phyloP scores from a whole-genome alignment of 176 grass and related monocot genomes.

The Oryza brachyantha region DNA sequence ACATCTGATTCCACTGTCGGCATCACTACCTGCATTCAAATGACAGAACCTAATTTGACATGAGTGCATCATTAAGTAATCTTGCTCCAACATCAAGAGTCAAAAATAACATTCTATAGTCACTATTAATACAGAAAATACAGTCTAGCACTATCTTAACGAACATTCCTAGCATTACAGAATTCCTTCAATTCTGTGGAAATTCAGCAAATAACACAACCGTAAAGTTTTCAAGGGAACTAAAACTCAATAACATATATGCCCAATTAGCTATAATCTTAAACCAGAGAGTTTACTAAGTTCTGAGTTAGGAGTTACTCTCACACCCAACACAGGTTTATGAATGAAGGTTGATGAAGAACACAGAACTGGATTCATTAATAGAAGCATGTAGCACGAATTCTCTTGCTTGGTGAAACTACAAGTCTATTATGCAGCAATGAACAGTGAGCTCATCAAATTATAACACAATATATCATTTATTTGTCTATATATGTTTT shows the following conservation, averaged over 20 bases:
- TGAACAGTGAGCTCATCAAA: not conserved
- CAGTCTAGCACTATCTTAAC: not conserved
- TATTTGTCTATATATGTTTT: not conserved
- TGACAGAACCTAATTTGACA: not conserved
- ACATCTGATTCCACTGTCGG: constrained; percentile 88
- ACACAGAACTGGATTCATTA: not conserved
- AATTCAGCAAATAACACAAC: constrained; percentile 1
- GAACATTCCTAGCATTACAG: not conserved
- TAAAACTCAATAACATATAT: constrained; percentile 3
- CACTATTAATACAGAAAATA: not conserved
- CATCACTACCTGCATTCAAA: constrained; percentile 72
- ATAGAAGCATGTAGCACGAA: not conserved
- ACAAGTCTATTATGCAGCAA: not conserved
- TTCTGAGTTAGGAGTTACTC: not conserved
- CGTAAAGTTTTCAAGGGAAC: not conserved
- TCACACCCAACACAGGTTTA: not conserved
- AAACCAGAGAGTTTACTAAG: not conserved
- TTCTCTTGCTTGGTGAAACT: not conserved
- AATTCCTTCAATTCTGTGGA: not conserved
- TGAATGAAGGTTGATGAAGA: not conserved
- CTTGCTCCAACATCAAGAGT: not conserved
- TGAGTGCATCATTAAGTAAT: not conserved
- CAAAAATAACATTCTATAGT: not conserved
- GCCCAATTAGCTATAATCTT: not conserved
- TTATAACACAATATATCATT: not conserved